Evolutionary conservation across 164 flowering plant species (phyloP).

Genomic region (Vitis rupestris): DNA sequence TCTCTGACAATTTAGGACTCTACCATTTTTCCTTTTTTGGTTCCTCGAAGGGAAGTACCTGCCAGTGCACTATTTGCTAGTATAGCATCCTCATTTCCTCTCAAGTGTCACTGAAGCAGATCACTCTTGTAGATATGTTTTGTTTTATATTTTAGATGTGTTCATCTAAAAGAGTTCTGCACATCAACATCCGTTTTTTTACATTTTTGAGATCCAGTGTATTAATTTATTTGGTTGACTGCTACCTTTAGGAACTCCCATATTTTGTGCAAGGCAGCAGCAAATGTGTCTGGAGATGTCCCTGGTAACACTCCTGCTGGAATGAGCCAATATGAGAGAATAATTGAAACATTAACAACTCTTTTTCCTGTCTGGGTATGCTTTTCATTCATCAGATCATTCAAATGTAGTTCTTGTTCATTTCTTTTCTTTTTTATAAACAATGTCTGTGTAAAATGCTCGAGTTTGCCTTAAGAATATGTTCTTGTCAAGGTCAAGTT

Average conservation of each 20-base stretch:
- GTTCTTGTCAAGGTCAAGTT: neutral
- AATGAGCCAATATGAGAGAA: constrained; percentile 65
- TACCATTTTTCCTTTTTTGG: too few relatives aligned
- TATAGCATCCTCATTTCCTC: neutral
- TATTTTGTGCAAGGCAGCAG: constrained; percentile 65
- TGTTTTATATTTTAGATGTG: neutral
- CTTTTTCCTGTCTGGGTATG: constrained; percentile 97
- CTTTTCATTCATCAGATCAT: neutral
- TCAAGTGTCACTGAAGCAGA: neutral
- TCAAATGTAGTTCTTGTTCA: neutral
- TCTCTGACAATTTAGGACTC: too few relatives aligned
- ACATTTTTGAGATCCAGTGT: neutral
- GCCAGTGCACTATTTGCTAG: neutral
- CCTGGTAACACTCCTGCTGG: constrained; percentile 47
- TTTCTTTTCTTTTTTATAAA: constrained; percentile 1
- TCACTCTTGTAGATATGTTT: neutral
- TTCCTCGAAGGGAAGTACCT: too few relatives aligned
- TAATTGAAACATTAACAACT: constrained; percentile 86
- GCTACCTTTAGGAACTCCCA: constrained; percentile 32
- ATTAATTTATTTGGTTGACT: constrained; percentile 4
- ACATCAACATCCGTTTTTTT: neutral
- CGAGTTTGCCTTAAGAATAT: neutral
- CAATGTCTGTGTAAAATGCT: neutral
- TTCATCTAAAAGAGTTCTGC: neutral
- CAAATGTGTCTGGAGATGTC: constrained; percentile 65